These are phyloP conservation scores for Scedosporium boydii DNA, from an alignment of 2,329 filamentous ascomycete species.

Conservation along the genomic window DNA sequence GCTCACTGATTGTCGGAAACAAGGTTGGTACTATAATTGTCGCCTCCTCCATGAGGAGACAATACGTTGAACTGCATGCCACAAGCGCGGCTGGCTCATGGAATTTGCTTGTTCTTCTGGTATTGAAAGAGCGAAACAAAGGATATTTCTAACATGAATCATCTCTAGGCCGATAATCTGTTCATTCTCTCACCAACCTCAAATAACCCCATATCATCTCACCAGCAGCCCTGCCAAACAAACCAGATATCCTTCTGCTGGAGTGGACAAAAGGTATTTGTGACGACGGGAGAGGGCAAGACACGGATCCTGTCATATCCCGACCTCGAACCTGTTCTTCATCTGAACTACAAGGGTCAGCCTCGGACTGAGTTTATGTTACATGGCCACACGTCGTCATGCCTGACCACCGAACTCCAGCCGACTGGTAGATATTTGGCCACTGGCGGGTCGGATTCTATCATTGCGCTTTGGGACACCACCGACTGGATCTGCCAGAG, in stretches of 20 bases:
- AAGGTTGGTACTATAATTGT: slow-evolving; percentile 39
- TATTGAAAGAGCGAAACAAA: too few relatives aligned
- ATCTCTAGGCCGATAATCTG: slow-evolving; percentile 46
- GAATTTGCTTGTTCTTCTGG: too few relatives aligned
- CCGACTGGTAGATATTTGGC: slow-evolving; percentile 64
- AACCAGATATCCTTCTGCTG: slow-evolving; percentile 70
- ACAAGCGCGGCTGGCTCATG: too few relatives aligned
- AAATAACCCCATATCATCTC: slow-evolving; percentile 43
- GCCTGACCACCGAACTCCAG: slow-evolving; percentile 58
- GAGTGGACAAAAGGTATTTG: slow-evolving; percentile 59
- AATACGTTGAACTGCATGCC: too few relatives aligned
- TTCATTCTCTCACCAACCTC: slow-evolving; percentile 53
- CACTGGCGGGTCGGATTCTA: slow-evolving; percentile 64
- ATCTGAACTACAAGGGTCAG: slow-evolving; percentile 34
- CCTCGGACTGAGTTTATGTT: slow-evolving; percentile 46
- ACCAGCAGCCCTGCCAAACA: slow-evolving; percentile 54
- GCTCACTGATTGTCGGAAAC: slow-evolving; percentile 61
- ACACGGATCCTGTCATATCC: slow-evolving; percentile 63
- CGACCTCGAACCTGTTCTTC: slow-evolving; percentile 45
- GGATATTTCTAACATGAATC: not conserved
- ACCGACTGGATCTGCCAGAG: slow-evolving; percentile 66
- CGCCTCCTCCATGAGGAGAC: not conserved
- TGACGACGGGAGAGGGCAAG: slow-evolving; percentile 61
- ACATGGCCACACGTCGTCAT: slow-evolving; percentile 64
- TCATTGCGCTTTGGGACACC: slow-evolving; percentile 71